These are phyloP conservation scores for Cystobasidiaceae sp. DNA, from an alignment of 1,284 basidiomycete species.

Conservation along the genomic window DNA sequence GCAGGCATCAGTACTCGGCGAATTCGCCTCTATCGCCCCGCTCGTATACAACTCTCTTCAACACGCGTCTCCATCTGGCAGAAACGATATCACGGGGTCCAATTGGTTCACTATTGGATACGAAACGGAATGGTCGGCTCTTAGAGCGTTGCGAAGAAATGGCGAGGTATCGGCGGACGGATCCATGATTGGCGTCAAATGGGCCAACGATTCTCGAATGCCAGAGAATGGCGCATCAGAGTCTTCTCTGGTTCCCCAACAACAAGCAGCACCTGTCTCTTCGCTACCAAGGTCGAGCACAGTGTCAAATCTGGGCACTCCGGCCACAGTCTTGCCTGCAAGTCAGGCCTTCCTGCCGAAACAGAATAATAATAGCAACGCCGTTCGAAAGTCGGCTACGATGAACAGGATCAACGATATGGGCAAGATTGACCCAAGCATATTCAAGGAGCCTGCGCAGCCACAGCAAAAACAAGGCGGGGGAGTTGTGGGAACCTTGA, in stretches of 20 bases:
- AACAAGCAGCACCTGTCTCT: not conserved
- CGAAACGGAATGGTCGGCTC: conserved; percentile 60
- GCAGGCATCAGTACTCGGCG: conserved; percentile 36
- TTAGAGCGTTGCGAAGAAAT: conserved; percentile 67
- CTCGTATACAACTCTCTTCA: conserved; percentile 34
- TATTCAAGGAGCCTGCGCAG: conserved; percentile 35
- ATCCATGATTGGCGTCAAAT: conserved; percentile 76
- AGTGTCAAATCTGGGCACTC: conserved; percentile 28
- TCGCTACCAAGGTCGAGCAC: conserved; percentile 13
- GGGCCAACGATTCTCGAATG: conserved; percentile 49
- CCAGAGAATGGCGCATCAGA: not conserved
- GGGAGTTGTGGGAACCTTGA: conserved; percentile 37
- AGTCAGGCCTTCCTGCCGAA: conserved; percentile 33
- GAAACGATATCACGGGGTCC: conserved; percentile 32
- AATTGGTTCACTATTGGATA: conserved; percentile 51
- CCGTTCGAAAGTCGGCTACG: conserved; percentile 24
- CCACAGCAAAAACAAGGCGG: conserved; percentile 33
- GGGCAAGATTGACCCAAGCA: conserved; percentile 38
- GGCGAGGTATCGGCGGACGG: conserved; percentile 67
- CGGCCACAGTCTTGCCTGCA: conserved; percentile 35
- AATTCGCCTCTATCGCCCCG: conserved; percentile 40
- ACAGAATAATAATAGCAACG: conserved; percentile 11
- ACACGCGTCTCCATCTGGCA: not conserved
- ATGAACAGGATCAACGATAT: conserved; percentile 28
- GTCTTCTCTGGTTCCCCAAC: not conserved